Base-by-base conservation (phyloP, 495 filamentous ascomycete species). In the Aspergillus incahuasiensis region DNA sequence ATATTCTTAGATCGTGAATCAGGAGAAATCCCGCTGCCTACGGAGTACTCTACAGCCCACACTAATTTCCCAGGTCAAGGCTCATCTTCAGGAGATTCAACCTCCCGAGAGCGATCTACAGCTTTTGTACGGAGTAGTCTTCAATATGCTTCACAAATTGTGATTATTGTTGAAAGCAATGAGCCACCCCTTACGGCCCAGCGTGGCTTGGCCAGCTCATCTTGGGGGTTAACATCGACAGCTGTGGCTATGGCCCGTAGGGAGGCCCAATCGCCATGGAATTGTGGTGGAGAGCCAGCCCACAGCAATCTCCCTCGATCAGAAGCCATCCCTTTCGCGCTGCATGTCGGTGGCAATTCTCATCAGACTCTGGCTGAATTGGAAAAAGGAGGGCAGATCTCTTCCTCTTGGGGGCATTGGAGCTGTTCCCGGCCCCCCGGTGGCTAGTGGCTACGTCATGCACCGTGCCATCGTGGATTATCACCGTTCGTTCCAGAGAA, bases 381-480 rank as follows among this genome's bases (percentile, higher is more conserved):
- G 35, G 34, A 47, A 50, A n/a, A 58, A 62, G 50, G 58, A 61
- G 54, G 50, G 44, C 49, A 38, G 53, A 60, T 56, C 32, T 53
- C n/a, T 56, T 1, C 46, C 46, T 2, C 6, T 43, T 56, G n/a
- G 20, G 46, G 46, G 16, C 32, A 54, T 46, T 41, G 52, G 18
- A 38, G 18, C 30, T 42, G n/a, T 22, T 25, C 38, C 42, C 48
- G 35, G 30, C 1, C n/a, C 32, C 39, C 30, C 42, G 24, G 39
- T 52, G 46, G 25, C 41, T 35, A 47, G 32, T 52, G 25, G 45
- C 58, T 24, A 65, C 59, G 63, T 65, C 63, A 65, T 65, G 59
- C 57, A 56, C 63, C 48, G 57, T 62, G 55, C 57, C n/a, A 35
- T 35, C 32, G 25, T 8, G 2, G 32, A 35, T 21, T 21, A 42